Conservation (phyloP, 2,329 filamentous ascomycete species). For the Hymenoscyphus albidus region DNA sequence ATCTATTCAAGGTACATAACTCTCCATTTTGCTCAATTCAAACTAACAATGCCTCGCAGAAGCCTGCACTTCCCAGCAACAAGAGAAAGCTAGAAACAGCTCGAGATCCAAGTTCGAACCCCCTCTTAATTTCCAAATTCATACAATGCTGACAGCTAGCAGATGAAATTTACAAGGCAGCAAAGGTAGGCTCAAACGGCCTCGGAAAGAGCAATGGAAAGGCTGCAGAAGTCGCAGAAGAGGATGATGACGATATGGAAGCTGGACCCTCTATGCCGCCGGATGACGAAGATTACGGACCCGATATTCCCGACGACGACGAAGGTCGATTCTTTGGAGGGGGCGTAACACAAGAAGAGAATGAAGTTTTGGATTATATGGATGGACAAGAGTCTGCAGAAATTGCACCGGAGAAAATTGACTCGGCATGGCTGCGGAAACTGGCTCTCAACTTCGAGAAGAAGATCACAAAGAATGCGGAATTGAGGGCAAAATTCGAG, state of each 20-base stretch:
- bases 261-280: slow-evolving; percentile 51
- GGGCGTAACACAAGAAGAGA: slow-evolving; percentile 77
- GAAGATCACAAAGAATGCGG: slow-evolving; percentile 85
- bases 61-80: slow-evolving; percentile 39
- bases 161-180: slow-evolving; percentile 64
- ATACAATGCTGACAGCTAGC: slow-evolving; percentile 14
- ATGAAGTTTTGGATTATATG: slow-evolving; percentile 82
- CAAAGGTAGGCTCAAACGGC: slow-evolving; percentile 47
- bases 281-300: slow-evolving; percentile 51
- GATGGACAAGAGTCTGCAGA: slow-evolving; percentile 57
- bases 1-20: slow-evolving; percentile 29
- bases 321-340: slow-evolving; percentile 95
- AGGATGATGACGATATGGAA: slow-evolving; percentile 43
- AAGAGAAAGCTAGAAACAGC: slow-evolving; percentile 63
- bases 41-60: slow-evolving; percentile 23
- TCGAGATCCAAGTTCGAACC: slow-evolving; percentile 56
- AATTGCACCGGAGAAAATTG: slow-evolving; percentile 66
- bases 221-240: slow-evolving; percentile 31
- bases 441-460: slow-evolving; percentile 82
- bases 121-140: neutral
- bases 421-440: slow-evolving; percentile 77
- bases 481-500: slow-evolving; percentile 82
- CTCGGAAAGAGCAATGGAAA: slow-evolving; percentile 37
- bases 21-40: neutral
- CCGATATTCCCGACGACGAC: slow-evolving; percentile 66